These are phyloP conservation scores for Grigorovia transvaalensis DNA, from an alignment of 805 yeast species.

Conservation along the genomic window DNA sequence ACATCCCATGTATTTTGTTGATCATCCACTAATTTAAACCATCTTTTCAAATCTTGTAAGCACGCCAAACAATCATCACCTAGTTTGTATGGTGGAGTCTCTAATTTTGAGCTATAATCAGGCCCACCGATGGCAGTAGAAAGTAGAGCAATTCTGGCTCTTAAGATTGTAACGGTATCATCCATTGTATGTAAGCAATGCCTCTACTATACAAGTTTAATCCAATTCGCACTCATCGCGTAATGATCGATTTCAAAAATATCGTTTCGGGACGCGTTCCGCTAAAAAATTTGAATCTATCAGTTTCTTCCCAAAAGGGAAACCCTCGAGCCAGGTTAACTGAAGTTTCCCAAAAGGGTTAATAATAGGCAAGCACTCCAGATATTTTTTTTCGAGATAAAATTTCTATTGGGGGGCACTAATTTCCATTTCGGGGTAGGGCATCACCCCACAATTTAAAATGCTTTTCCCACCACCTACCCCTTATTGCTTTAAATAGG, in stretches of 20 bases:
- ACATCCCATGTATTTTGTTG: slow-evolving; percentile 61
- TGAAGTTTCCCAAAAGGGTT: background rate
- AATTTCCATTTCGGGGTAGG: too few species aligned
- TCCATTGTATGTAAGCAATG: background rate
- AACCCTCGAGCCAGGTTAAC: background rate
- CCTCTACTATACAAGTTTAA: too few species aligned
- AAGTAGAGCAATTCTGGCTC: slow-evolving; percentile 68
- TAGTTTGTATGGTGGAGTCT: slow-evolving; percentile 52
- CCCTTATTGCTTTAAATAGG: too few species aligned
- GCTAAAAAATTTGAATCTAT: background rate
- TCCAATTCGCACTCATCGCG: too few species aligned
- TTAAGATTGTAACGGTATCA: slow-evolving; percentile 29
- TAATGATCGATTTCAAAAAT: too few species aligned
- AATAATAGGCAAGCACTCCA: background rate
- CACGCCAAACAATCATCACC: slow-evolving; percentile 78
- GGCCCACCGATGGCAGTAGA: slow-evolving; percentile 89
- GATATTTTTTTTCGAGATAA: background rate
- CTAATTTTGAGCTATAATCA: slow-evolving; percentile 45
- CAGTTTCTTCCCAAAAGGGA: background rate
- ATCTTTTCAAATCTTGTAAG: slow-evolving; percentile 73
- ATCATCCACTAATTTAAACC: slow-evolving; percentile 82
- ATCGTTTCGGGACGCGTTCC: background rate
- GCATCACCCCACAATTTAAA: too few species aligned
- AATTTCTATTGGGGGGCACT: background rate
- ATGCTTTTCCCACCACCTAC: too few species aligned